Conservation (phyloP, 306 rosid genomes). For the cucumber (Cucumis sativus) region Cucumber_9930_V3 NC_026659.2:25605001-25605500, state of each 20-base stretch:
- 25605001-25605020: not conserved
- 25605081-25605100: not conserved
- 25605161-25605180: not conserved
- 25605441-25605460: not conserved
- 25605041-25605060: not conserved
- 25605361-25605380: not conserved
- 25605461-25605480: not conserved
- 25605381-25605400: not conserved
- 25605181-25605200: not conserved
- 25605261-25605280: slow-evolving; percentile 56
- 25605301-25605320: slow-evolving; percentile 47
- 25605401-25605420: not conserved
- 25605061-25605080: not conserved
- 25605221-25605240: slow-evolving; percentile 65
- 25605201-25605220: slow-evolving; percentile 23
- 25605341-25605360: not conserved
- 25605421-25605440: not conserved
- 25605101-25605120: not conserved
- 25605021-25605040: not conserved
- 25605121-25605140: not conserved
- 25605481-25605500: not conserved
- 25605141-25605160: not conserved
- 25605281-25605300: slow-evolving; percentile 53
- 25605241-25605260: slow-evolving; percentile 72
- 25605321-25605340: slow-evolving; percentile 52